Percentiles rank a stretch among this genome's conserved stretches.
Evolutionary conservation across 345 rosid species (phyloP).

Genomic region (Lepidium africanum): DNA sequence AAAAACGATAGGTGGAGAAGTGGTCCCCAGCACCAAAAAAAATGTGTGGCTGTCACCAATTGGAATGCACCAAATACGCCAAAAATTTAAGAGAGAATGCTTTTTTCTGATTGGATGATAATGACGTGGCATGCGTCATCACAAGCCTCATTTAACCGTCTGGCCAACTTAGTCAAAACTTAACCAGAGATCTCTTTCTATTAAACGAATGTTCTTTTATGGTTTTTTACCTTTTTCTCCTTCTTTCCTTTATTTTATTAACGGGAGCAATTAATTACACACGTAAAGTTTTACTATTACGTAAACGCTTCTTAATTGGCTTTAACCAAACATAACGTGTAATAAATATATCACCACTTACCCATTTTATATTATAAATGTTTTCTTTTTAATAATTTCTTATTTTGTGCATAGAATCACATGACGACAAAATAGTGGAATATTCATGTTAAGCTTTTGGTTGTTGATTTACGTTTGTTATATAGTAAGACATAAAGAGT

Average conservation of each 20-base stretch:
- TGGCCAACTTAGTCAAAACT: slow-evolving; percentile 10
- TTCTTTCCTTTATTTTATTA: no score
- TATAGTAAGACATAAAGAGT: not conserved
- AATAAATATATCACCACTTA: not conserved
- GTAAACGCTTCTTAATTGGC: not conserved
- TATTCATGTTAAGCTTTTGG: slow-evolving; percentile 2
- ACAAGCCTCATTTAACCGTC: not conserved
- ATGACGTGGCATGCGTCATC: slow-evolving; percentile 13
- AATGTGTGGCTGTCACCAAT: slow-evolving; percentile 19
- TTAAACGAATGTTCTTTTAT: slow-evolving; percentile 1
- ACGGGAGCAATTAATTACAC: not conserved
- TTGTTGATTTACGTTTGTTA: not conserved
- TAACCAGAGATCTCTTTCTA: not conserved
- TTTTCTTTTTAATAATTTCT: not conserved
- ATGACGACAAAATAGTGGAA: not conserved
- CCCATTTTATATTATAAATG: not conserved
- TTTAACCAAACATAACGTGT: not conserved
- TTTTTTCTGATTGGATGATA: not conserved
- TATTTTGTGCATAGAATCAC: not conserved
- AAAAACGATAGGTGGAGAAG: slow-evolving; percentile 16
- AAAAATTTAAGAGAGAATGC: not conserved
- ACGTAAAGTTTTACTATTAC: not conserved
- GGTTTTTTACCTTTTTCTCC: not conserved
- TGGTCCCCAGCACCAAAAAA: slow-evolving; percentile 28
- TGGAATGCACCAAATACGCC: slow-evolving; percentile 11